phyloP scores from a whole-genome alignment of 495 filamentous ascomycete species.

The Penicillium arizonense region DNA sequence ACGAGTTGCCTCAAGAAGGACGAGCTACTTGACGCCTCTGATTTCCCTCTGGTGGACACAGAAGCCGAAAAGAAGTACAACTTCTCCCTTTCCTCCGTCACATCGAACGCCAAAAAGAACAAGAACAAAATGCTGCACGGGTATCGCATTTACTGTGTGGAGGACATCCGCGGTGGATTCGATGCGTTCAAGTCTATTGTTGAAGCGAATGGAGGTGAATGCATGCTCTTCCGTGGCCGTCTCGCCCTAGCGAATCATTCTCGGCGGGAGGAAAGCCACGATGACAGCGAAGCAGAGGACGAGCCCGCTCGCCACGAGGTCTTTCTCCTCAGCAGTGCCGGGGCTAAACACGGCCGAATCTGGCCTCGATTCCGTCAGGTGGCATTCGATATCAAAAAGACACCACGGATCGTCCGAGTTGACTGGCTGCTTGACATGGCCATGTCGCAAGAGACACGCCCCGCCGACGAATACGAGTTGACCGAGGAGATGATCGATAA shows the following conservation, averaged over 20 bases:
- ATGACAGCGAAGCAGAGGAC: conserved; percentile 46
- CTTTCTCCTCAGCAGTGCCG: conserved; percentile 69
- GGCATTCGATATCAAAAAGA: conserved; percentile 67
- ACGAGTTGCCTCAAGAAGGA: conserved; percentile 65
- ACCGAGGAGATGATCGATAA: conserved; percentile 32
- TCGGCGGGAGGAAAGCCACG: conserved; percentile 45
- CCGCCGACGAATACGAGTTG: conserved; percentile 60
- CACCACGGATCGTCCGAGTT: conserved; percentile 70
- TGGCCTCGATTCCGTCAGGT: conserved; percentile 80
- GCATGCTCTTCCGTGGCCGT: conserved; percentile 72
- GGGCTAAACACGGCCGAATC: conserved; percentile 63
- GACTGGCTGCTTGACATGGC: conserved; percentile 91
- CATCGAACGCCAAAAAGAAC: conserved; percentile 70
- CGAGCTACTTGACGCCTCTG: conserved; percentile 55
- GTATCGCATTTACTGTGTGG: conserved; percentile 77
- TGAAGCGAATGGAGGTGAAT: conserved; percentile 82
- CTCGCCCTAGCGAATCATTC: conserved; percentile 55
- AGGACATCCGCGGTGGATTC: conserved; percentile 71
- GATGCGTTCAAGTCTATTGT: conserved; percentile 83
- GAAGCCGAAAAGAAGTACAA: conserved; percentile 67
- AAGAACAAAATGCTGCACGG: conserved; percentile 68
- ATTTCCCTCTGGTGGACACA: conserved; percentile 66
- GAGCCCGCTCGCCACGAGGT: conserved; percentile 65
- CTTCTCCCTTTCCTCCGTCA: conserved; percentile 63
- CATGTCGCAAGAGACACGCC: conserved; percentile 75